Evolutionary conservation across 106 monocot genomes (phyloP), one percentile per base, ranked within the genome.

Genomic region (Alisma plantagoaquatica): DNA sequence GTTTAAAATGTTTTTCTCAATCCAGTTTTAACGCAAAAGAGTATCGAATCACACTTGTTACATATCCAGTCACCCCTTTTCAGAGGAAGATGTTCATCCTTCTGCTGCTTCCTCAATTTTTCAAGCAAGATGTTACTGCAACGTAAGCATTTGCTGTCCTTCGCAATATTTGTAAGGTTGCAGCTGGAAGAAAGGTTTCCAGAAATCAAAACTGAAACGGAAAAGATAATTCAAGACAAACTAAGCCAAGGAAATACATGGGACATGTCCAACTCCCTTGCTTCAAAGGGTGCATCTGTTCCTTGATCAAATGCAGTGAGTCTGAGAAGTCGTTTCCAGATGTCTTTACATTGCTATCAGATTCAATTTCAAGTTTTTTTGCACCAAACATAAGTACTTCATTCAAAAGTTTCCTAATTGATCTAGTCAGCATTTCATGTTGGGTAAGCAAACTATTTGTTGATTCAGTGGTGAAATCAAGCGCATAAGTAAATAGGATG

Each of bases 61-160:
- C 94, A 96, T 67, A 88, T 81, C 94, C 94, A 96, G 41, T 96
- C 94, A 51, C 94, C 94, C 35, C 80, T 75, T 66, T 96, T 88
- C 10, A 88, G 77, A 64, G 94, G 94, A 75, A 96, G 88, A 73
- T 88, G 75, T 33, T 76, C 73, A 16, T 87, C 80, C 69, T 78
- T 81, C 17, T 63, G 53, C 38, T 84, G 42, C 35, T 69, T 77
- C 43, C 73, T 65, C 49, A 88, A 43, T 28, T 75, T 81, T 54
- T 84, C 88, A 59, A 81, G 64, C 12, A 54, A 88, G 29, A 78
- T 32, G 21, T 75, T 75, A 53, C 72, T 57, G 54, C 94, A 96
- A 0, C 78, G 77, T 50, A 88, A 70, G 48, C 94, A 96, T 66
- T 73, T 88, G 33, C 87, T 47, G 62, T 96, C 88, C 70, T 81